A percentile compares a stretch with the other conserved stretches of the same genome.
phyloP scores from a whole-genome alignment of 805 yeast genomes.

The Lipomyces yamanashiensis region DNA sequence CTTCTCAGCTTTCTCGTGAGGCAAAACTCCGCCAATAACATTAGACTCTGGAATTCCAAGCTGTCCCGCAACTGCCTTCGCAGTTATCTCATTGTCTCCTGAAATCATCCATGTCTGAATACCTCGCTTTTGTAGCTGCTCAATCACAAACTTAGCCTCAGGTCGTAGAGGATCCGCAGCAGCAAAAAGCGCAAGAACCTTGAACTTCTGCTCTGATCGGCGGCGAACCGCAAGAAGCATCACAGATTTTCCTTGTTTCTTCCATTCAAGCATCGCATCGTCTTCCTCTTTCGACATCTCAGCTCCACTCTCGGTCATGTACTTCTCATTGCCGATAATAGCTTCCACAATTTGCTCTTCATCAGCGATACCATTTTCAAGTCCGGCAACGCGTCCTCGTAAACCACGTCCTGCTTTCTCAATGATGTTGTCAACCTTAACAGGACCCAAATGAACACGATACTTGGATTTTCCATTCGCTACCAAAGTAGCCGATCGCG shows the following conservation, averaged over 20 bases:
- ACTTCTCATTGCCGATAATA: slow-evolving; percentile 62
- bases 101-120: slow-evolving; percentile 76
- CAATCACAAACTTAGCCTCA: slow-evolving; percentile 61
- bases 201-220: slow-evolving; percentile 44
- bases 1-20: slow-evolving; percentile 70
- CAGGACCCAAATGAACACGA: slow-evolving; percentile 30
- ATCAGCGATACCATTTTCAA: slow-evolving; percentile 6
- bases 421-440: slow-evolving; percentile 53
- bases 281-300: slow-evolving; percentile 47
- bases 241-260: slow-evolving; percentile 65
- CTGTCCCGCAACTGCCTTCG: slow-evolving; percentile 66
- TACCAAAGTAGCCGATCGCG: neutral
- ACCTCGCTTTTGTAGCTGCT: slow-evolving; percentile 48
- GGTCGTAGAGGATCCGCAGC: slow-evolving; percentile 60
- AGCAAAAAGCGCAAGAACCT: slow-evolving; percentile 55
- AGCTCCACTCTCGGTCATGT: slow-evolving; percentile 56
- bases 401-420: slow-evolving; percentile 68
- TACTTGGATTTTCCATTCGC: neutral
- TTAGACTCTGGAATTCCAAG: slow-evolving; percentile 58
- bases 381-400: slow-evolving; percentile 50
- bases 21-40: slow-evolving; percentile 72
- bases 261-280: slow-evolving; percentile 57
- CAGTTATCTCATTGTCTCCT: slow-evolving; percentile 73
- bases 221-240: slow-evolving; percentile 55
- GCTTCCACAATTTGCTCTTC: slow-evolving; percentile 32